phyloP scores from a whole-genome alignment of 768 basidiomycete genomes.

The Hygrophoropsis aurantiaca region DNA sequence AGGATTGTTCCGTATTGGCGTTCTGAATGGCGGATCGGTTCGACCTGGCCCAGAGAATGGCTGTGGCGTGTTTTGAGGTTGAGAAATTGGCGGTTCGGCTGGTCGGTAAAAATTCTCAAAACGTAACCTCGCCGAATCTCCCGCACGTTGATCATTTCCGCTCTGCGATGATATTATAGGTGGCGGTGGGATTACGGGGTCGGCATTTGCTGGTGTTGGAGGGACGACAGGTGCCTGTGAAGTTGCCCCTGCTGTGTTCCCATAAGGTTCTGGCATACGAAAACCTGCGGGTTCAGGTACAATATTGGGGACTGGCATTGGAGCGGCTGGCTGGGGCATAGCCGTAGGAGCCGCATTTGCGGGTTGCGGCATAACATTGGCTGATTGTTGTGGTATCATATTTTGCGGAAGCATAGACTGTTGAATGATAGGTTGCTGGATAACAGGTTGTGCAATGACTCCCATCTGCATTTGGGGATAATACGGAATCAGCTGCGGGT shows the following conservation, averaged over 20 bases:
- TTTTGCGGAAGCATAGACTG: slow-evolving; percentile 28
- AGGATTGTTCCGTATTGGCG: slow-evolving; percentile 42
- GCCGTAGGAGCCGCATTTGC: slow-evolving; percentile 6
- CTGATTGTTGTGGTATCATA: neutral
- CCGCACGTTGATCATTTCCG: slow-evolving; percentile 10
- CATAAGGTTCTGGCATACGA: slow-evolving; percentile 21
- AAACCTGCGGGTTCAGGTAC: neutral
- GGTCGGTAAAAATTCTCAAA: slow-evolving; percentile 29
- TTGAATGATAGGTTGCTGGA: slow-evolving; percentile 30
- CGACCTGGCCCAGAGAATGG: slow-evolving; percentile 8
- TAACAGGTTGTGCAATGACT: slow-evolving; percentile 14
- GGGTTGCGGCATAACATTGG: slow-evolving; percentile 5
- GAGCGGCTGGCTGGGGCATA: slow-evolving; percentile 7
- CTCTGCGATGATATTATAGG: slow-evolving; percentile 9
- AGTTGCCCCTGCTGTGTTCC: neutral
- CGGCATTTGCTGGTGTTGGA: slow-evolving; percentile 8
- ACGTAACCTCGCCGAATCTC: slow-evolving; percentile 15
- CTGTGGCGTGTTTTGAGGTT: neutral
- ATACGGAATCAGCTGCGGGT: slow-evolving; percentile 20
- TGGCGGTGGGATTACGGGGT: slow-evolving; percentile 18
- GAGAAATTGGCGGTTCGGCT: slow-evolving; percentile 6
- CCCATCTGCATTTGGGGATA: slow-evolving; percentile 27
- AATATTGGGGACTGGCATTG: slow-evolving; percentile 11
- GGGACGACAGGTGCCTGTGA: slow-evolving; percentile 14
- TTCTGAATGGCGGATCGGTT: slow-evolving; percentile 5